Evolutionary conservation across 2,329 filamentous ascomycete genomes (phyloP), one percentile per base, ranked within the genome.

Genomic region (Purpureocillium takamizusanense): DNA sequence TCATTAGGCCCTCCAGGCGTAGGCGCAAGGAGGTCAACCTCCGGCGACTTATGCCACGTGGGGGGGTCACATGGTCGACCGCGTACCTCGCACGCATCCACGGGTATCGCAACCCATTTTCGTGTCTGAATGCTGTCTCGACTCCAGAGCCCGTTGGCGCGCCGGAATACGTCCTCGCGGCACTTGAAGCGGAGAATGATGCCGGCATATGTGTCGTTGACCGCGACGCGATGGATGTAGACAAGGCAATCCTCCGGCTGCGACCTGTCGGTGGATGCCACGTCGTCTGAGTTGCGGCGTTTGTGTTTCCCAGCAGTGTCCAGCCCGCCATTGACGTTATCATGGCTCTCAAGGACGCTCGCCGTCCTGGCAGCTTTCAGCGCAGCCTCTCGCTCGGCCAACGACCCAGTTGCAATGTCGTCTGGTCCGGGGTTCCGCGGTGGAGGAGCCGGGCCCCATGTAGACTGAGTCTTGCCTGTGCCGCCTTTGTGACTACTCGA

Each of bases 141-240:
- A 7, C 88, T 86, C 92, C 92, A 98, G 53, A 98, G 79, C 10
- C 92, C 79, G 57, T 98, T 98, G 30, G 87, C 81, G 56, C 86
- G 92, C 42, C 86, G 76, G 47, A 98, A 81, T 2, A 83, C 74
- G 35, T 89, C 83, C 40, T 88, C 80, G 45, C 85, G 78, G 57
- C 90, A 97, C 51, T 86, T 83, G 61, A 94, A 98, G 51, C 82
- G 85, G 47, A 98, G 81, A 37, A 92, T 83, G 36, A 98, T 80
- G 3, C 92, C 90, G 2, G 89, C 88, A 49, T 97, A 80, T 2
- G 88, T 97, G 62, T 98, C 92, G 33, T 76, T 76, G 12, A 81
- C 76, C 50, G 81, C 75, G 14, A 97, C 86, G 51, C 83, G 80
- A 61, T 98, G 92, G 37, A 97, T 70, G 59, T 97, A 98, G 14